Base-by-base conservation (phyloP, 768 basidiomycete genomes). In the Melanogaster broomeanus region DNA sequence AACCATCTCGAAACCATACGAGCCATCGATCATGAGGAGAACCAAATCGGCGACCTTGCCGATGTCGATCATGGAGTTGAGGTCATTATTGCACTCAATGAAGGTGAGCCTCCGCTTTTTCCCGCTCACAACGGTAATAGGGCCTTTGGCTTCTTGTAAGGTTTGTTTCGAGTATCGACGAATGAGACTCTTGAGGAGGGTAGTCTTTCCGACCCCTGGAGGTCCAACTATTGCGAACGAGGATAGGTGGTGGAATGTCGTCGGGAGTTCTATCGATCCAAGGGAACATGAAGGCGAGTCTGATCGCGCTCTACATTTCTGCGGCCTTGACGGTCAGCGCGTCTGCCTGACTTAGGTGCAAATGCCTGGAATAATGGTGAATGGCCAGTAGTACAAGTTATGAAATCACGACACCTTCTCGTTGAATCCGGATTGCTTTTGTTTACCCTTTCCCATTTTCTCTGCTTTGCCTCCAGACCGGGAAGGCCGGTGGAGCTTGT, bases 1-100 rank as follows among this genome's bases (percentile, higher is more conserved):
- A 58, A 93, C 96, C 97, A 98, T 99, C 73, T 98, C 97, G 59
- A 98, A 96, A 4, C 97, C 97, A 69, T 94, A 98, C 24, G 92
- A 94, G 4, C 90, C 96, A 64, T 99, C 97, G 57, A 98, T 87
- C 93, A 98, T 95, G 57, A 99, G 84, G 40, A 99, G 78, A 5
- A 98, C 90, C 51, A 99, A 79, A 72, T 98, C 97, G 8, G 92
- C 97, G 51, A 98, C 84, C 72, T 99, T 99, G 49, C 87, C 96
- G 61, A 98, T 79, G 77, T 99, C 97, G 58, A 98, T 91, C 96
- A 98, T 98, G 45, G 93, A 93, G 69, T 94, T 94, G 59, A 98
- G 78, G 74, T 98, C 95, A 66, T 93, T 98, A 62, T 94, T 94
- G 74, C 94, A 98, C 71, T 98, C 97, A 45, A 99, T 81, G 66